Evolutionary conservation across 2,329 filamentous ascomycete genomes (phyloP).

Genomic region (Tolypocladium cylindrosporum): DNA sequence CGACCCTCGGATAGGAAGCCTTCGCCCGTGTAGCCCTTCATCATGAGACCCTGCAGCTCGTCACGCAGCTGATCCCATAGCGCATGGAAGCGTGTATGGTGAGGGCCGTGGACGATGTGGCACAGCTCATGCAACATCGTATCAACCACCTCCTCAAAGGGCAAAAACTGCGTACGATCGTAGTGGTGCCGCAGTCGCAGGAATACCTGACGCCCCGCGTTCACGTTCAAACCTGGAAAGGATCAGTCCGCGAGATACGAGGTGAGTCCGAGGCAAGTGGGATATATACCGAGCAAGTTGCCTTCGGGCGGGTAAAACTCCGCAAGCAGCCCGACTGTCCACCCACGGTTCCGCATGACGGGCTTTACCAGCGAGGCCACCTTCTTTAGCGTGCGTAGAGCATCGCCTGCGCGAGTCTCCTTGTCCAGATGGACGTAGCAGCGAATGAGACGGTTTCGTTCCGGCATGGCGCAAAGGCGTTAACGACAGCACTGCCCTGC

Average conservation of each 20-base stretch:
- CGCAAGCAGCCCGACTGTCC: slow-evolving; percentile 67
- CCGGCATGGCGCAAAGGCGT: slow-evolving; percentile 4
- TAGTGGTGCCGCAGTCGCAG: slow-evolving; percentile 69
- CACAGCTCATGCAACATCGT: slow-evolving; percentile 91
- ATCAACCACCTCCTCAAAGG: slow-evolving; percentile 70
- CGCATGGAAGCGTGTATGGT: slow-evolving; percentile 72
- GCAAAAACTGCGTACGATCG: slow-evolving; percentile 68
- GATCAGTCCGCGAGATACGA: background rate
- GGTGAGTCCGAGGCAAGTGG: too few relatives aligned
- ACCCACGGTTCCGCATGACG: slow-evolving; percentile 80
- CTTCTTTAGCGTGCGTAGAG: slow-evolving; percentile 58
- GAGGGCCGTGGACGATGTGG: slow-evolving; percentile 78
- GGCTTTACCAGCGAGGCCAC: slow-evolving; percentile 86
- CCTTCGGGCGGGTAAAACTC: slow-evolving; percentile 75
- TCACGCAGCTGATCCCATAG: slow-evolving; percentile 85
- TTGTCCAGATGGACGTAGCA: slow-evolving; percentile 39
- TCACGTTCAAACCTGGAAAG: slow-evolving; percentile 59
- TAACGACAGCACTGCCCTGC: too few relatives aligned
- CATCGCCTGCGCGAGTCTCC: slow-evolving; percentile 37
- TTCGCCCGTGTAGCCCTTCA: slow-evolving; percentile 85
- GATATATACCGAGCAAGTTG: slow-evolving; percentile 54
- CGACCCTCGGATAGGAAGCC: slow-evolving; percentile 72
- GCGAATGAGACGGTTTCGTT: slow-evolving; percentile 30
- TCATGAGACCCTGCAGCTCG: slow-evolving; percentile 65
- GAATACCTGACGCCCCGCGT: slow-evolving; percentile 68